Conservation (phyloP, 2,329 filamentous ascomycete species). For the Monosporascus sp. region DNA sequence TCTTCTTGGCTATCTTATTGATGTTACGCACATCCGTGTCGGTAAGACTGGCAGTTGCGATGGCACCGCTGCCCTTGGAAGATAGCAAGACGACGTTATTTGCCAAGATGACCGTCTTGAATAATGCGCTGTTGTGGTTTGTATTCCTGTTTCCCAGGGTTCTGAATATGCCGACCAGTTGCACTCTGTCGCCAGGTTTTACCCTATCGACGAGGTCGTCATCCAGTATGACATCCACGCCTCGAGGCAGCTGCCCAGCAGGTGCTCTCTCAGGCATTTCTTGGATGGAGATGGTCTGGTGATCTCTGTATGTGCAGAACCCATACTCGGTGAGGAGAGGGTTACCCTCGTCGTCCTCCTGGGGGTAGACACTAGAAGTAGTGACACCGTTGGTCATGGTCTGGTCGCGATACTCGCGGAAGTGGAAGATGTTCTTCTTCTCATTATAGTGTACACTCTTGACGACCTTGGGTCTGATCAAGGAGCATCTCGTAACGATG, state of each 20-base stretch:
- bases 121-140: constrained; percentile 82
- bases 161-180: constrained; percentile 93
- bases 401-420: constrained; percentile 88
- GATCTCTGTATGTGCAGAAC: constrained; percentile 90
- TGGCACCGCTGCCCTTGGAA: constrained; percentile 90
- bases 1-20: constrained; percentile 94
- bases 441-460: constrained; percentile 98
- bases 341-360: constrained; percentile 89
- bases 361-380: constrained; percentile 88
- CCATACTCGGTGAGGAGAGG: constrained; percentile 93
- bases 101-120: constrained; percentile 88
- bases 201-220: constrained; percentile 93
- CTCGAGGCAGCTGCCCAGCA: constrained; percentile 87
- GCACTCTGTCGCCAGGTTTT: constrained; percentile 93
- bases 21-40: constrained; percentile 98
- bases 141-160: constrained; percentile 93
- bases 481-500: constrained; percentile 92
- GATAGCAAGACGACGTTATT: constrained; percentile 94
- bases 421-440: constrained; percentile 77
- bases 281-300: constrained; percentile 96
- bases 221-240: constrained; percentile 93
- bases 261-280: constrained; percentile 98
- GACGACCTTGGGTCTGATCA: constrained; percentile 94
- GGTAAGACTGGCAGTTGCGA: constrained; percentile 86
- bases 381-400: constrained; percentile 93